Conservation (phyloP, 371 early-diverging fungal genomes). For the Actinomucor elegans region DNA sequence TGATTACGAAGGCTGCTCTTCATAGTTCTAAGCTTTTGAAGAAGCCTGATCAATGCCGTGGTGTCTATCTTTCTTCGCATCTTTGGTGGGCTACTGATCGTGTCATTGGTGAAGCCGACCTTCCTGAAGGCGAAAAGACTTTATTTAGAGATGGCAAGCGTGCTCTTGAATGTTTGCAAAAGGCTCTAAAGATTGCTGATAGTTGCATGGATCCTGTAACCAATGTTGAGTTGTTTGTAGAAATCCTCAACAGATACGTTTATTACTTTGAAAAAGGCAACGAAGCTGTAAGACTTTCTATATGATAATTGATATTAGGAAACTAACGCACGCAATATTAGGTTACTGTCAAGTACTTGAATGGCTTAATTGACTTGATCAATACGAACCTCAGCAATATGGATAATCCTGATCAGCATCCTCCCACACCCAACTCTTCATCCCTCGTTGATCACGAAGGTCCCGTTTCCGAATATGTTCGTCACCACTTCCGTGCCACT, state of each 20-base stretch:
- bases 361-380: slow-evolving; percentile 89
- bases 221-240: slow-evolving; percentile 86
- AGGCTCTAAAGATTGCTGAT: slow-evolving; percentile 89
- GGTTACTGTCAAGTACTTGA: slow-evolving; percentile 84
- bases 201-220: slow-evolving; percentile 83
- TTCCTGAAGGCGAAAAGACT: slow-evolving; percentile 25
- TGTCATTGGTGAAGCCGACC: slow-evolving; percentile 31
- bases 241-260: slow-evolving; percentile 85
- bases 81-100: slow-evolving; percentile 81
- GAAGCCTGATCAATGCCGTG: slow-evolving; percentile 91
- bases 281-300: slow-evolving; percentile 57
- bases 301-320: neutral
- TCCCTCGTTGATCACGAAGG: slow-evolving; percentile 54
- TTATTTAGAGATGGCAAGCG: slow-evolving; percentile 78
- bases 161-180: slow-evolving; percentile 84
- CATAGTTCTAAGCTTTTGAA: slow-evolving; percentile 86
- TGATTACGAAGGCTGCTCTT: slow-evolving; percentile 83
- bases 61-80: slow-evolving; percentile 74
- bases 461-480: slow-evolving; percentile 60
- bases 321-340: neutral
- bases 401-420: slow-evolving; percentile 70
- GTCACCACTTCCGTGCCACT: slow-evolving; percentile 64
- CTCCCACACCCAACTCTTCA: slow-evolving; percentile 59
- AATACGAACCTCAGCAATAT: slow-evolving; percentile 70
- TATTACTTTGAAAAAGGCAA: slow-evolving; percentile 87